phyloP scores from a whole-genome alignment of 495 filamentous ascomycete species.

The Geopyxis carbonaria region DNA sequence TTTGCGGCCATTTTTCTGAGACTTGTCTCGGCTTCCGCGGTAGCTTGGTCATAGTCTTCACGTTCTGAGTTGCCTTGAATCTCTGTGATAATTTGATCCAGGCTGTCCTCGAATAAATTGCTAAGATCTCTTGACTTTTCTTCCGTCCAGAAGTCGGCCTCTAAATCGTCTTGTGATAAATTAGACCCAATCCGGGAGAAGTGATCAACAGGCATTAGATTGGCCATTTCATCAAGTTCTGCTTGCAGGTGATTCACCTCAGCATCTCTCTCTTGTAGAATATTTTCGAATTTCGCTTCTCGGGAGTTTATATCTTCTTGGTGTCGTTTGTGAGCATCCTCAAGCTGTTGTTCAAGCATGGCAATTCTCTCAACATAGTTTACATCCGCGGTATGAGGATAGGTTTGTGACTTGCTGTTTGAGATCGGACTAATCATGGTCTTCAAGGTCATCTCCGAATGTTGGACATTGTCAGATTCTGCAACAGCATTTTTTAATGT shows the following conservation, averaged over 20 bases:
- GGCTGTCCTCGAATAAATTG: constrained; percentile 20
- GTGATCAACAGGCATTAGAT: constrained; percentile 23
- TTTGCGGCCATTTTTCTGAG: constrained; percentile 14
- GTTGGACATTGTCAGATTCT: too few species aligned
- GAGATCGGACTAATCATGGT: too few species aligned
- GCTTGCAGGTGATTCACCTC: constrained; percentile 20
- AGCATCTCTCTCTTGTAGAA: constrained; percentile 18
- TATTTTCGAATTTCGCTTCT: constrained; percentile 15
- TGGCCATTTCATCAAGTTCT: constrained; percentile 22
- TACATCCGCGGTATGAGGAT: too few species aligned
- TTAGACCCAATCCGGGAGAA: constrained; percentile 12
- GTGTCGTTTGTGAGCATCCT: constrained; percentile 9
- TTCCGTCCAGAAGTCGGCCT: constrained; percentile 15
- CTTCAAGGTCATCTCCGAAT: too few species aligned
- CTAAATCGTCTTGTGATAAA: constrained; percentile 1
- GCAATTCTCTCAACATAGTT: too few species aligned
- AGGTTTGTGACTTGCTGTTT: too few species aligned
- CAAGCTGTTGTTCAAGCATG: constrained; percentile 13
- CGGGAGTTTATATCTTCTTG: constrained; percentile 3
- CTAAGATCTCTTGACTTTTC: constrained; percentile 14
- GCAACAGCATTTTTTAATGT: too few species aligned
- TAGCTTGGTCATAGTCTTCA: constrained; percentile 22
- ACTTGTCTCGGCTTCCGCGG: constrained; percentile 20
- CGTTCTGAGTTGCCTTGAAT: constrained; percentile 15
- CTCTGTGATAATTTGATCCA: constrained; percentile 22